Conservation (phyloP, 2,329 filamentous ascomycete species). For the Zymoseptoria pseudotritici region DNA sequence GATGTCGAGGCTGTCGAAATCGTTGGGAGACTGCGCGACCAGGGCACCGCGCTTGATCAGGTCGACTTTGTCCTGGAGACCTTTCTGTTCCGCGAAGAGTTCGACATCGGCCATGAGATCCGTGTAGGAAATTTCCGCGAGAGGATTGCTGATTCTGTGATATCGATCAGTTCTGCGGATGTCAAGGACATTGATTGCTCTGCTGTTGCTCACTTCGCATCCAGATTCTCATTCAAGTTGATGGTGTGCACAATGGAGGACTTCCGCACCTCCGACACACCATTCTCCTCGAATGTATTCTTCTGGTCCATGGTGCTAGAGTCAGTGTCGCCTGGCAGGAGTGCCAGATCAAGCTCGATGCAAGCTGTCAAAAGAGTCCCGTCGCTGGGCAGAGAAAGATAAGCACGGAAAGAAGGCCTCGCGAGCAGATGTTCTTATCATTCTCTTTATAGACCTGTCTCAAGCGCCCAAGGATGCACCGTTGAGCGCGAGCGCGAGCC, state of each 20-base stretch:
- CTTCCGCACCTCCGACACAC: slow-evolving; percentile 3
- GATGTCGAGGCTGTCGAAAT: slow-evolving; percentile 38
- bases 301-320: not conserved
- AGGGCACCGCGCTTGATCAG: slow-evolving; percentile 43
- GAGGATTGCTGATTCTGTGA: slow-evolving; percentile 43
- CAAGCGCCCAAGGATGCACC: not conserved
- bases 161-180: not conserved
- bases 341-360: not conserved
- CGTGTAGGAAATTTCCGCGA: slow-evolving; percentile 46
- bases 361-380: not conserved
- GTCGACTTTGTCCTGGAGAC: slow-evolving; percentile 35
- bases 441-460: not conserved
- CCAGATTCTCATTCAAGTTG: slow-evolving; percentile 20
- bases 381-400: not conserved
- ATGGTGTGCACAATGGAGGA: slow-evolving; percentile 5
- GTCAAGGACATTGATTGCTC: not conserved
- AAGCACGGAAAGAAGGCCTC: not conserved
- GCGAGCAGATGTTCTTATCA: not conserved
- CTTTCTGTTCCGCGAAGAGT: slow-evolving; percentile 44
- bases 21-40: slow-evolving; percentile 42
- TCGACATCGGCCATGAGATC: slow-evolving; percentile 49
- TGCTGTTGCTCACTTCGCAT: slow-evolving; percentile 15
- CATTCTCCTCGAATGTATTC: not conserved
- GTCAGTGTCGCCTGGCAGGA: not conserved
- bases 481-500: not conserved